Percentiles rank a stretch among this genome's conserved stretches.
Evolutionary conservation across 1,139 yeast genomes (phyloP).

Genomic region (Protomyces gravidus): DNA sequence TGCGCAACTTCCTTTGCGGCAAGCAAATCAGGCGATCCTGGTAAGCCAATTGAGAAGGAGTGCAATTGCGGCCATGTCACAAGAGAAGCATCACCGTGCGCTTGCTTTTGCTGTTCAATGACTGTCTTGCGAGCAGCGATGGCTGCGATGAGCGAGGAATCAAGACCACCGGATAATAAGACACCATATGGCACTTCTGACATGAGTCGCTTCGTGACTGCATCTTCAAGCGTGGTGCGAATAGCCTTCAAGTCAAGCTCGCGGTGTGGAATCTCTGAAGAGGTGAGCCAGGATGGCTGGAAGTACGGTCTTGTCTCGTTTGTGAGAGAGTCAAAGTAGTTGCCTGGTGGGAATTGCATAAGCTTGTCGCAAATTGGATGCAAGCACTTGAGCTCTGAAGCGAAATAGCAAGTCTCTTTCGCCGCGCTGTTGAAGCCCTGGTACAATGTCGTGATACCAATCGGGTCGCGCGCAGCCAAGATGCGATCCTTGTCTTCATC

Average conservation of each 20-base stretch:
- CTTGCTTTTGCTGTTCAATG: constrained; percentile 40
- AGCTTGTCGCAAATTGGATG: constrained; percentile 91
- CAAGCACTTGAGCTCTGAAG: constrained; percentile 90
- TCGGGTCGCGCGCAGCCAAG: constrained; percentile 96
- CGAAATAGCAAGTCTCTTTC: constrained; percentile 79
- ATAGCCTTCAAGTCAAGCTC: constrained; percentile 67
- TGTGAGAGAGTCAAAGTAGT: constrained; percentile 85
- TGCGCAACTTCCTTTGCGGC: constrained; percentile 95
- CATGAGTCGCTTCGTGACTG: constrained; percentile 98
- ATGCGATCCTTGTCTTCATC: constrained; percentile 81
- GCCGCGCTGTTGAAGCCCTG: constrained; percentile 74
- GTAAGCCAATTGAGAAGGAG: constrained; percentile 94
- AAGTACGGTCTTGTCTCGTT: constrained; percentile 81
- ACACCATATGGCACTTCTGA: constrained; percentile 99
- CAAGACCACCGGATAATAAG: constrained; percentile 90
- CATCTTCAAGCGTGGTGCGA: constrained; percentile 79
- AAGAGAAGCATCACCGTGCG: constrained; percentile 42
- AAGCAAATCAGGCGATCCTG: constrained; percentile 93
- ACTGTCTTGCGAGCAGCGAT: constrained; percentile 95
- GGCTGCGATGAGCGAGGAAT: constrained; percentile 90
- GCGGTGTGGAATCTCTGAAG: constrained; percentile 60
- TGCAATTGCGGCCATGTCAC: constrained; percentile 80
- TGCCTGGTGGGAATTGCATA: constrained; percentile 97
- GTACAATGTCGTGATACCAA: constrained; percentile 93
- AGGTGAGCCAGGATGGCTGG: constrained; percentile 94